These are phyloP conservation scores for Sordariomycetes sp. DNA, from an alignment of 2,329 filamentous ascomycete genomes.

Conservation along the genomic window DNA sequence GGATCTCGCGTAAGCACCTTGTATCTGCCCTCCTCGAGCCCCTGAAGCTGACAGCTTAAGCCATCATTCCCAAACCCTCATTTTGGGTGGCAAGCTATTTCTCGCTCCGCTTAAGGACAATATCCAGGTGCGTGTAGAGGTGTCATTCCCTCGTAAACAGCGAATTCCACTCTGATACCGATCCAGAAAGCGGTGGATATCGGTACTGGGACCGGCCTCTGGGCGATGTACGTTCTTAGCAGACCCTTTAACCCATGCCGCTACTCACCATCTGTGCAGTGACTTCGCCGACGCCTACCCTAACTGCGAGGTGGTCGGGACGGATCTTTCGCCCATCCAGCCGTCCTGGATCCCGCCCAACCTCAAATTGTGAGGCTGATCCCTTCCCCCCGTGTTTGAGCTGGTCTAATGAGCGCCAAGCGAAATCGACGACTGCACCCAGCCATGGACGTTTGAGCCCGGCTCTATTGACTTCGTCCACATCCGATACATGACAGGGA, in stretches of 20 bases:
- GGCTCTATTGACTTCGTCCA: conserved; percentile 48
- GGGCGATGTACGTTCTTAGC: conserved; percentile 32
- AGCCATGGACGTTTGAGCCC: conserved; percentile 30
- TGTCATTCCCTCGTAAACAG: neutral
- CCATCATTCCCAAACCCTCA: conserved; percentile 12
- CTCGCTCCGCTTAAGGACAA: conserved; percentile 13
- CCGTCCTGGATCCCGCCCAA: conserved; percentile 36
- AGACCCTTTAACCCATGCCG: neutral
- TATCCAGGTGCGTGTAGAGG: conserved; percentile 4
- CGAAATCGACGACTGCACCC: conserved; percentile 6
- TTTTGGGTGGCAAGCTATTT: conserved; percentile 12
- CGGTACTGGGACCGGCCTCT: conserved; percentile 44
- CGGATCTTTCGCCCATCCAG: conserved; percentile 46
- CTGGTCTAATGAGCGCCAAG: conserved; percentile 37
- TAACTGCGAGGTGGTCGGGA: conserved; percentile 31
- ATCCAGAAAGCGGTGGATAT: conserved; percentile 26
- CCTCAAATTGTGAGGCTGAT: conserved; percentile 29
- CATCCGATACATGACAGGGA: conserved; percentile 44
- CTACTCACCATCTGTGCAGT: conserved; percentile 22
- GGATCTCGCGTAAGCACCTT: conserved; percentile 11
- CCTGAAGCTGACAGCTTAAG: conserved; percentile 1
- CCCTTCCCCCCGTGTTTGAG: conserved; percentile 6
- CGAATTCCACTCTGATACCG: neutral
- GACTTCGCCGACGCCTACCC: conserved; percentile 35
- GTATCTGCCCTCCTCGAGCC: neutral